Evolutionary conservation across 2,329 filamentous ascomycete genomes (phyloP).

Genomic region (Dothideomycetes sp.): DNA sequence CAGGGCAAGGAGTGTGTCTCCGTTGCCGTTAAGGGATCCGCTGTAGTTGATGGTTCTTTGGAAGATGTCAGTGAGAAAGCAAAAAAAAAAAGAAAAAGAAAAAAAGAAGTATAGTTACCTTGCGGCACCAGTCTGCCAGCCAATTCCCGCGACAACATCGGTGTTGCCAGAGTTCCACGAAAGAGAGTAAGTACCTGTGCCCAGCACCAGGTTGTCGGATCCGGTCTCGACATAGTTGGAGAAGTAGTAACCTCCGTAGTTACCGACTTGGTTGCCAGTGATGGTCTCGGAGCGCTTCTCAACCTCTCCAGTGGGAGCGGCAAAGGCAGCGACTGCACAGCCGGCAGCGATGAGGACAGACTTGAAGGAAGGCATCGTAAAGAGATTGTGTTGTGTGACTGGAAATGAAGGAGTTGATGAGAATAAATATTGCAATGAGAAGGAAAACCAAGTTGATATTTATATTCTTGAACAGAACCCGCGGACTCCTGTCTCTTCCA

Average conservation of each 20-base stretch:
- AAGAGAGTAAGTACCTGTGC: conserved; percentile 13
- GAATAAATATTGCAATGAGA: too few species aligned
- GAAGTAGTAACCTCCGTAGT: conserved; percentile 15
- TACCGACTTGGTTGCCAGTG: conserved; percentile 7
- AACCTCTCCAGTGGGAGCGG: not conserved
- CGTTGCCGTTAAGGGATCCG: conserved; percentile 38
- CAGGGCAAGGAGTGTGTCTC: conserved; percentile 47
- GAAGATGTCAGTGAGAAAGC: too few species aligned
- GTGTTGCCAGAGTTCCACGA: conserved; percentile 11
- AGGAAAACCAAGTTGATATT: too few species aligned
- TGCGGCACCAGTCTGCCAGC: conserved; percentile 45
- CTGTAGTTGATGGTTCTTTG: conserved; percentile 44
- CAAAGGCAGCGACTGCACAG: not conserved
- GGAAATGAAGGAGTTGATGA: too few species aligned
- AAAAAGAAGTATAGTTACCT: conserved; percentile 31
- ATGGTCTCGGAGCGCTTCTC: conserved; percentile 12
- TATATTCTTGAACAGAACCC: too few species aligned
- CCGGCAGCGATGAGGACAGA: not conserved
- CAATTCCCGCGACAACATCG: conserved; percentile 47
- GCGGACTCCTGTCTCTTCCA: too few species aligned
- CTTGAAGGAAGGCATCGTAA: conserved; percentile 11
- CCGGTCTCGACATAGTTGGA: conserved; percentile 15
- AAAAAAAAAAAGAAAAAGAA: too few species aligned
- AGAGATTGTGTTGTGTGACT: too few species aligned
- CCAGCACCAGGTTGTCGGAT: conserved; percentile 10